These are phyloP conservation scores for Colletotrichum sp. DNA, from an alignment of 2,329 filamentous ascomycete genomes.

Conservation along the genomic window DNA sequence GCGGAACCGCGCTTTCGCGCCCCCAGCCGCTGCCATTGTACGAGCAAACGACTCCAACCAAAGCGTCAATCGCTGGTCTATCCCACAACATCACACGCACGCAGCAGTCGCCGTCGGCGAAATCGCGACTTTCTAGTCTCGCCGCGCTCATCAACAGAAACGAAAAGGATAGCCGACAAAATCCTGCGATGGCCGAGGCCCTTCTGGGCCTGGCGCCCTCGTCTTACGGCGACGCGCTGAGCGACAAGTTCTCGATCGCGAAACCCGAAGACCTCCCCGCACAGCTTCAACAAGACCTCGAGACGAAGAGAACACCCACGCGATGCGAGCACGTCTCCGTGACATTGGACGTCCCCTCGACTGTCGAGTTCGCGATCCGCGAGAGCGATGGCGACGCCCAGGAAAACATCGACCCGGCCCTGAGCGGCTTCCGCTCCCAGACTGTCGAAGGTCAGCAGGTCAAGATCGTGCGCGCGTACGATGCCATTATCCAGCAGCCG, in stretches of 20 bases:
- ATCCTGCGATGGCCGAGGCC: slow-evolving; percentile 27
- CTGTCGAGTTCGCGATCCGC: slow-evolving; percentile 45
- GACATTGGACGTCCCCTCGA: slow-evolving; percentile 51
- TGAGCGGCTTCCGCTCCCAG: slow-evolving; percentile 31
- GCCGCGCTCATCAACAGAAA: neutral
- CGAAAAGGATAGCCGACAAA: neutral
- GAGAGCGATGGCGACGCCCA: slow-evolving; percentile 40
- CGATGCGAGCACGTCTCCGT: slow-evolving; percentile 55
- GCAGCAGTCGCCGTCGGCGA: slow-evolving; percentile 18
- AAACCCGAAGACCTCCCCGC: slow-evolving; percentile 52
- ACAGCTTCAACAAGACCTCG: slow-evolving; percentile 46
- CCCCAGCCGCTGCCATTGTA: neutral
- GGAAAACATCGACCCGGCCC: slow-evolving; percentile 40
- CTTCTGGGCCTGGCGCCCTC: slow-evolving; percentile 26
- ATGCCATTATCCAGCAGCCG: slow-evolving; percentile 54
- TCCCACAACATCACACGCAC: neutral
- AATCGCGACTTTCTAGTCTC: neutral
- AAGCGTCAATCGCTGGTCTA: neutral
- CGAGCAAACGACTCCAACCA: neutral
- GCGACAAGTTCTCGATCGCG: slow-evolving; percentile 33
- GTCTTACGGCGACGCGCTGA: slow-evolving; percentile 27
- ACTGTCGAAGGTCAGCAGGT: slow-evolving; percentile 28
- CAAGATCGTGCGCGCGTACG: slow-evolving; percentile 47
- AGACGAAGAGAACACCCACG: slow-evolving; percentile 47
- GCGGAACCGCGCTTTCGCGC: neutral